A percentile compares a stretch with the other conserved stretches of the same genome.
Conservation (phyloP, 2,329 filamentous ascomycete genomes). For the Nothomitra cinnamomea region DNA sequence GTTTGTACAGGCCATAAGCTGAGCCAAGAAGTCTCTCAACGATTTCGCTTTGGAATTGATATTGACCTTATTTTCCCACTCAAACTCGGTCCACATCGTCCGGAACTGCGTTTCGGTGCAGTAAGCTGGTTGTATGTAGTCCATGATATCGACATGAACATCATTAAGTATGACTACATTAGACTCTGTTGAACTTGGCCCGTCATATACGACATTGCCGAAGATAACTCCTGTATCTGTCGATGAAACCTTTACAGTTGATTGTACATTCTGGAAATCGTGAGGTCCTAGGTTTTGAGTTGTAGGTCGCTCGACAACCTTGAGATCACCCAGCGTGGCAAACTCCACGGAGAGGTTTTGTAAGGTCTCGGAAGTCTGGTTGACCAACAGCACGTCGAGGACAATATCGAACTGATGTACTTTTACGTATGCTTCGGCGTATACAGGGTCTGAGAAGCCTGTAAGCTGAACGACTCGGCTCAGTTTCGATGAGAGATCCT, state of each 20-base stretch:
- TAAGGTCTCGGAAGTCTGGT: conserved; percentile 89
- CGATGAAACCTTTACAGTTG: conserved; percentile 95
- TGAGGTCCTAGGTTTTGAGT: conserved; percentile 91
- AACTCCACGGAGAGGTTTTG: conserved; percentile 97
- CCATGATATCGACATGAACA: conserved; percentile 98
- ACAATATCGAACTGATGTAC: conserved; percentile 99
- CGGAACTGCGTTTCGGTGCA: conserved; percentile 98
- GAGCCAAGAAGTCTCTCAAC: conserved; percentile 77
- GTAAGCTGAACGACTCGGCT: conserved; percentile 93
- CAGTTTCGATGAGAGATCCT: conserved; percentile 84
- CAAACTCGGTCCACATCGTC: conserved; percentile 99
- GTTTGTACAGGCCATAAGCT: conserved; percentile 94
- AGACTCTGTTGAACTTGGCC: conserved; percentile 75
- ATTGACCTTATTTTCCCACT: conserved; percentile 99
- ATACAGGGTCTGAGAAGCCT: conserved; percentile 94
- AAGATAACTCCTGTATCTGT: conserved; percentile 98
- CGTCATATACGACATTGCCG: conserved; percentile 95
- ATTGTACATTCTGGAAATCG: conserved; percentile 96
- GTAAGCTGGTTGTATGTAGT: conserved; percentile 93
- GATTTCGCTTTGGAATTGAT: conserved; percentile 95
- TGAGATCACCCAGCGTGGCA: conserved; percentile 91
- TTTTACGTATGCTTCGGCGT: conserved; percentile 97
- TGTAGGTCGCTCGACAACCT: conserved; percentile 90
- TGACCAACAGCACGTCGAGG: conserved; percentile 87
- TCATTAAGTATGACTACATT: conserved; percentile 98